Base-by-base conservation (phyloP, 768 basidiomycete genomes). In the Kockovaella imperatae region DNA sequence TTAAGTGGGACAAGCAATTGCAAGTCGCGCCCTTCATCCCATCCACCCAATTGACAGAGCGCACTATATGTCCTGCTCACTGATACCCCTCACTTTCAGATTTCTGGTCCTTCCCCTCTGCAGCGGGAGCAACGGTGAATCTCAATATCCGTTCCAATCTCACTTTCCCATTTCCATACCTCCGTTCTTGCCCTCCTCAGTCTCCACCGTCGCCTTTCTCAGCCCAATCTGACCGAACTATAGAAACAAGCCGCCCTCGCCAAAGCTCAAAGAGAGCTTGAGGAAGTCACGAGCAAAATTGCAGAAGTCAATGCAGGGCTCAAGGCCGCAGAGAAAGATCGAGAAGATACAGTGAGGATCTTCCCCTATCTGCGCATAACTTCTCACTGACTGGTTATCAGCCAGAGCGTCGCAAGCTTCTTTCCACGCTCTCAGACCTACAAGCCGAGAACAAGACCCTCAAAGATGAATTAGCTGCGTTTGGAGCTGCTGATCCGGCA, bases 71-170 rank as follows among this genome's bases (percentile, higher is more conserved):
- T 42, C 24, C 15, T 28, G 5, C 5, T 5, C 45, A 17, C 4
- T 34, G 35, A 21, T 29, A 6, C 3, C 21, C n/a, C 47, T 35
- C 68, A 59, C 59, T 56, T 30, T 17, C 52, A 91, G 89, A 91
- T 72, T 93, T 87, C 69, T 95, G 90, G 90, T 86, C 86, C 62
- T 93, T 95, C 67, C 89, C 89, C 14, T 89, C 87, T 1, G 86
- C 90, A 50, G 79, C 80, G 38, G 88, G 89, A 3, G 79, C 83
- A 6, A 76, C 82, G 60, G 89, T 89, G 31, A 56, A 64, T 51
- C 41, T n/a, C 35, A 5, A 36, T 25, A n/a, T 23, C 35, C 15
- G 66, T 51, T 42, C n/a, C 35, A 5, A 36, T 25, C 20, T 23
- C 35, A 17, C 42, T 7, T 21, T 8, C 21, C 21, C n/a, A 34